These are phyloP conservation scores for Phlebiopsis flavidoalba DNA, from an alignment of 768 basidiomycete species.

Conservation along the genomic window DNA sequence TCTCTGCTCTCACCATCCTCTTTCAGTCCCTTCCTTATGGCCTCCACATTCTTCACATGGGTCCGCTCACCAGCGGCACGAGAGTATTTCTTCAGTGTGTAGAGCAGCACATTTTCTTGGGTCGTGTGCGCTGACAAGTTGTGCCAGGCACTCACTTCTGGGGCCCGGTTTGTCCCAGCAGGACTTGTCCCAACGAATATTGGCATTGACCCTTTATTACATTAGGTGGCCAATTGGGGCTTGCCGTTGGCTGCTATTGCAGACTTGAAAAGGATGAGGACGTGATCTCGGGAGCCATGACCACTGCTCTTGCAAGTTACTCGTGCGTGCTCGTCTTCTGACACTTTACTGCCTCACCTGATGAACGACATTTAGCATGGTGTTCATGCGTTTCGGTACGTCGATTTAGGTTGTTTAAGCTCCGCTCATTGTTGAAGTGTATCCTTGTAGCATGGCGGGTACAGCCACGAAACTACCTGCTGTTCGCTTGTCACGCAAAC, in stretches of 20 bases:
- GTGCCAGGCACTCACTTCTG: slow-evolving; percentile 90
- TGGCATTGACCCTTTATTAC: slow-evolving; percentile 8
- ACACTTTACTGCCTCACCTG: not conserved
- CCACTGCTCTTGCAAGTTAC: slow-evolving; percentile 81
- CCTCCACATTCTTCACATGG: slow-evolving; percentile 86
- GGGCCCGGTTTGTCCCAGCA: slow-evolving; percentile 73
- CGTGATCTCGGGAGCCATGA: slow-evolving; percentile 96
- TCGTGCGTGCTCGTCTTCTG: slow-evolving; percentile 60
- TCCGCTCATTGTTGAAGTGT: slow-evolving; percentile 3
- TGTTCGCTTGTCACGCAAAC: slow-evolving; percentile 91
- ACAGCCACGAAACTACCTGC: slow-evolving; percentile 91
- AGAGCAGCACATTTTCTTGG: not conserved
- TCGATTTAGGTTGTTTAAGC: not conserved
- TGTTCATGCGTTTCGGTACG: slow-evolving; percentile 94
- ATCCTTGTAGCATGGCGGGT: slow-evolving; percentile 78
- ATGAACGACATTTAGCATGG: slow-evolving; percentile 35
- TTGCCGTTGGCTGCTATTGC: slow-evolving; percentile 90
- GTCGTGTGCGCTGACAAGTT: slow-evolving; percentile 8
- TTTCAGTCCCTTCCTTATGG: slow-evolving; percentile 42
- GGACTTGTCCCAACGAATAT: not conserved
- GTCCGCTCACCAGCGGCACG: slow-evolving; percentile 85
- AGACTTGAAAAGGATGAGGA: slow-evolving; percentile 94
- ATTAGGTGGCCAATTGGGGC: slow-evolving; percentile 96
- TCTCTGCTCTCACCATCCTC: slow-evolving; percentile 1
- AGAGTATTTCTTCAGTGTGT: slow-evolving; percentile 93